Base-by-base conservation (phyloP, 2,329 filamentous ascomycete genomes). In the Periconia digitata region DNA sequence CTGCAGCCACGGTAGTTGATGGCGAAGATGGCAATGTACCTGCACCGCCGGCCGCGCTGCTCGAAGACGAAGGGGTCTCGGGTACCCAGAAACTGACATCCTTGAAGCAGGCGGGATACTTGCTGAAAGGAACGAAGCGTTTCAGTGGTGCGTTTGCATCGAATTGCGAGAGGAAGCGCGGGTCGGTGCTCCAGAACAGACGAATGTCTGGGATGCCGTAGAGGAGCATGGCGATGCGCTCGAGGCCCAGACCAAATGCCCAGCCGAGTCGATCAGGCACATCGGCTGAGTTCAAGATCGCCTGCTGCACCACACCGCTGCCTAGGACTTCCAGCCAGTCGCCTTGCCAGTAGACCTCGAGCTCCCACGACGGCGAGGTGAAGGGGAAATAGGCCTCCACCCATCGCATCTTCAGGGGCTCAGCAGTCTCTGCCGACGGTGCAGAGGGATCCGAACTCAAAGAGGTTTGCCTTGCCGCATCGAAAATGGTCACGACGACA, bases 331-430 rank as follows among this genome's bases (percentile, higher is more conserved):
- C 94, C 27, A 99, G 85, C 94, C 94, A 99, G 68, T 95, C 89
- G 23, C 89, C 92, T 58, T 87, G 86, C 82, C 92, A 96, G 77
- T 89, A 92, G 8, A 99, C 90, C 68, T 99, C 94, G 20, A 99
- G 81, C 70, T 99, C 94, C 89, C 90, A 99, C 6, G 88, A 94
- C 0, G 94, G 94, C 49, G 86, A 92, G 0, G 94, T 99, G 70
- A 97, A 97, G 34, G 94, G 94, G 74, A 99, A 99, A 73, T 94
- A 97, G 1, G 94, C 91, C 71, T 96, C 92, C 7, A 97, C 86
- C 94, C 94, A 99, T 57, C 94, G 84, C 63, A 96, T 85, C 59
- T 85, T 86, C 34, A 97, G 77, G 4, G 91, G 90, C 63, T 95
- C 88, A 42, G 58, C 43, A 74, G 46, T 23, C 7, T 24, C 39